These are phyloP conservation scores for Daedaleopsis nitida DNA, from an alignment of 768 basidiomycete genomes.

Conservation along the genomic window DNA sequence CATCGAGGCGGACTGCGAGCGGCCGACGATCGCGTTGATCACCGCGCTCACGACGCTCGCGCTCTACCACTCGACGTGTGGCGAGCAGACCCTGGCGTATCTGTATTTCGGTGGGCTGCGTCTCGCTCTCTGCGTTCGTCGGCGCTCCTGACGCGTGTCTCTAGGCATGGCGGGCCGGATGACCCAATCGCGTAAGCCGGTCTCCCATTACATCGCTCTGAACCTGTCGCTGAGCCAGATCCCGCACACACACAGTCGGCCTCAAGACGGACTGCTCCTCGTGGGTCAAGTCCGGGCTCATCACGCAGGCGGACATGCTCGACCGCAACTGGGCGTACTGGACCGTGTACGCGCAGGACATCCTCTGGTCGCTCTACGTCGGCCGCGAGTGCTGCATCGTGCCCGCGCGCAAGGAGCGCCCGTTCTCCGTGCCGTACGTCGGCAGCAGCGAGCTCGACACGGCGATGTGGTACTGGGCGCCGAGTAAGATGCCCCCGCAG, in stretches of 20 bases:
- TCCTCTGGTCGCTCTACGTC: conserved; percentile 69
- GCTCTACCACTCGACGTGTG: conserved; percentile 39
- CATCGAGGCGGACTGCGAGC: conserved; percentile 42
- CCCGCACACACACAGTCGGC: conserved; percentile 44
- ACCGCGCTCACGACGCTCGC: conserved; percentile 41
- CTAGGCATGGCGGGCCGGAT: conserved; percentile 61
- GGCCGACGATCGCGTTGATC: conserved; percentile 44
- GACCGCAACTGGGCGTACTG: conserved; percentile 65
- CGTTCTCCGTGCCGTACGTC: conserved; percentile 49
- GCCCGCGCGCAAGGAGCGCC: conserved; percentile 37
- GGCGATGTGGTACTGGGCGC: conserved; percentile 45
- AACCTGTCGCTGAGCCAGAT: too few relatives aligned
- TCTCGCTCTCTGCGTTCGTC: background rate
- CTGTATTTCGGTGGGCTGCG: conserved; percentile 40
- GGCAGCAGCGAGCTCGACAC: conserved; percentile 52
- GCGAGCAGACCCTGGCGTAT: conserved; percentile 46
- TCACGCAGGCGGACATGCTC: conserved; percentile 52
- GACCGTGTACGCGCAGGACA: conserved; percentile 61
- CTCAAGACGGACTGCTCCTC: conserved; percentile 57
- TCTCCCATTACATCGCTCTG: too few relatives aligned
- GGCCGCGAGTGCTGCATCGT: conserved; percentile 59
- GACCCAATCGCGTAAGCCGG: conserved; percentile 57
- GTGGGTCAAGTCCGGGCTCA: conserved; percentile 55
- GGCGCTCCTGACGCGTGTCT: background rate
- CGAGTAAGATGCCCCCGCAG: conserved; percentile 43